Percentiles rank a stretch among this genome's conserved stretches.
Conservation (phyloP, 176 grass and related monocot species). For the Microstegium vimineum region DNA sequence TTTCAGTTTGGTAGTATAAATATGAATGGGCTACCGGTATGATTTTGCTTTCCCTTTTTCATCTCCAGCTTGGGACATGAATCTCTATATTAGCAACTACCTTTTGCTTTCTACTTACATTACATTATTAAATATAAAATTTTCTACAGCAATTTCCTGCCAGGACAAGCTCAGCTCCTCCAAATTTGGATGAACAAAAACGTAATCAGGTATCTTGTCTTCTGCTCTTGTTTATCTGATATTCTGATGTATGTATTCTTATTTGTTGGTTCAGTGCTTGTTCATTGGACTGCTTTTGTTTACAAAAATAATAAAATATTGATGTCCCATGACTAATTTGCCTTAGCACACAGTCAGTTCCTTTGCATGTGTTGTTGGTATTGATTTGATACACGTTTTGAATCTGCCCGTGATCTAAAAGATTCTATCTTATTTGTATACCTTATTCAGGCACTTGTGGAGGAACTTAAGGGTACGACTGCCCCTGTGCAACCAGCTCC, state of each 20-base stretch:
- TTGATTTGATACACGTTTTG: not conserved
- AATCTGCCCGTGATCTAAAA: not conserved
- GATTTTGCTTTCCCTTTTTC: constrained; percentile 12
- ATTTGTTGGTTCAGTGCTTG: constrained; percentile 1
- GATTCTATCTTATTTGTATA: constrained; percentile 11
- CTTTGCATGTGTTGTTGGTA: not conserved
- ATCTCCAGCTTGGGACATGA: constrained; percentile 6
- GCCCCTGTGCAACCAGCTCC: constrained; percentile 33
- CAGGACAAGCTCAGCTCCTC: constrained; percentile 93
- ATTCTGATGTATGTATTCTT: not conserved
- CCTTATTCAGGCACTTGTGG: constrained; percentile 42
- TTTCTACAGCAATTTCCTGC: constrained; percentile 74
- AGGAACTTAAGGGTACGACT: constrained; percentile 41
- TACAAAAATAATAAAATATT: not conserved
- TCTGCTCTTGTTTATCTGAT: not conserved
- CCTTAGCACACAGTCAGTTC: not conserved
- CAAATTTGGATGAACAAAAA: constrained; percentile 94
- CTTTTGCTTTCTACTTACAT: not conserved
- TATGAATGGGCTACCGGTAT: constrained; percentile 73
- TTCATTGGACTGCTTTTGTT: not conserved
- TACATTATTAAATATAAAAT: not conserved
- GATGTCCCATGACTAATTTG: not conserved
- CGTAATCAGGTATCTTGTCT: constrained; percentile 65
- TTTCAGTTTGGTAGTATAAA: constrained; percentile 95
- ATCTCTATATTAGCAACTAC: not conserved